phyloP scores from a whole-genome alignment of 768 basidiomycete genomes.

The Phylloporus rhodoxanthus region DNA sequence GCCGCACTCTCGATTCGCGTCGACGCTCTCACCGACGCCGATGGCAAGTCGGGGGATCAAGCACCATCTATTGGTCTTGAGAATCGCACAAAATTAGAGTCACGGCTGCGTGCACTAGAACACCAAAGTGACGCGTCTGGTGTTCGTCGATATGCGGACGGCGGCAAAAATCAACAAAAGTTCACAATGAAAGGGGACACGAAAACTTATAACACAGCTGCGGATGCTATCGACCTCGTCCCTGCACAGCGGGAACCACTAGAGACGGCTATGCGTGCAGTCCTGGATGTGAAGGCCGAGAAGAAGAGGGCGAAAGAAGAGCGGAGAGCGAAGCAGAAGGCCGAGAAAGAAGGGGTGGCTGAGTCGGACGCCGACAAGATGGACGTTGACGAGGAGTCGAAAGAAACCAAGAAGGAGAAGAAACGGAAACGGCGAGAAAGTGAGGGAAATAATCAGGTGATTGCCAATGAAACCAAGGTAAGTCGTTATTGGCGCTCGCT shows the following conservation, averaged over 20 bases:
- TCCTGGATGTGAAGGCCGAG: constrained; percentile 81
- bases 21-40: constrained; percentile 89
- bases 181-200: constrained; percentile 80
- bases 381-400: constrained; percentile 40
- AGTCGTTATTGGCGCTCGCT: constrained; percentile 16
- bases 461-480: constrained; percentile 38
- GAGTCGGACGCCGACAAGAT: constrained; percentile 35
- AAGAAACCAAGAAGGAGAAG: constrained; percentile 37
- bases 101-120: constrained; percentile 85
- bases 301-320: constrained; percentile 79
- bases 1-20: constrained; percentile 90
- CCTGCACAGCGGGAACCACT: constrained; percentile 82
- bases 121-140: constrained; percentile 69
- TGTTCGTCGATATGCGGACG: constrained; percentile 59
- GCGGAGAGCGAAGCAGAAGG: constrained; percentile 59
- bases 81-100: constrained; percentile 93
- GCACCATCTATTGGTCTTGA: constrained; percentile 88
- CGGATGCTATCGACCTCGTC: constrained; percentile 78
- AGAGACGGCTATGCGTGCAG: constrained; percentile 67
- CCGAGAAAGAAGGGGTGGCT: constrained; percentile 46
- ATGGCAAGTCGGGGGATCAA: constrained; percentile 77
- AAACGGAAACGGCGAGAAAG: constrained; percentile 53
- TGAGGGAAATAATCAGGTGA: constrained; percentile 43
- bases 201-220: constrained; percentile 79
- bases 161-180: constrained; percentile 63